phyloP scores from a whole-genome alignment of 139 green algal species.

The Chlamydomonas asymmetrica region DNA sequence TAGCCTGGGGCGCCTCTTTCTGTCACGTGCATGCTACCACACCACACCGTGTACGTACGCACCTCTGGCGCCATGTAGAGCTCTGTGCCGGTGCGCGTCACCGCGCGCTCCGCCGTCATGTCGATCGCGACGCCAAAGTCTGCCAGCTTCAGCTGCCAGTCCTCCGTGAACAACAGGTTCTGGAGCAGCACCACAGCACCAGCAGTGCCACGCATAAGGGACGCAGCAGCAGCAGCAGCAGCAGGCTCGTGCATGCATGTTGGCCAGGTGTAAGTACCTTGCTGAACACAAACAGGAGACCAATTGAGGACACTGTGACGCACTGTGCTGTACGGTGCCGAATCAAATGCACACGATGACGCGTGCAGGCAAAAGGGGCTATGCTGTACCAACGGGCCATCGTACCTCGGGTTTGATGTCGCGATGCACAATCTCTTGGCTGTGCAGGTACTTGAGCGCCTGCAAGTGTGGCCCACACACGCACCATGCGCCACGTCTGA shows the following conservation, averaged over 20 bases:
- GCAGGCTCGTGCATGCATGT: neutral
- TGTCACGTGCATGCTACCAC: too few relatives aligned
- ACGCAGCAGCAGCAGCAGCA: neutral
- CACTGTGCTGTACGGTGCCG: neutral
- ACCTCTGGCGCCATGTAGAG: slow-evolving; percentile 51
- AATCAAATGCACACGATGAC: neutral
- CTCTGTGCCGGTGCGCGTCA: slow-evolving; percentile 49
- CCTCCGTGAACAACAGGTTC: slow-evolving; percentile 21
- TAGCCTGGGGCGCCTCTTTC: too few relatives aligned
- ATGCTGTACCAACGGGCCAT: neutral
- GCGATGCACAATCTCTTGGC: neutral
- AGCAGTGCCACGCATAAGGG: neutral
- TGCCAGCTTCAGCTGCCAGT: slow-evolving; percentile 17
- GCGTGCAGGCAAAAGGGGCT: neutral
- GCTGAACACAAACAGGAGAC: neutral
- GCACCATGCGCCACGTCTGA: too few relatives aligned
- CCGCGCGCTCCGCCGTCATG: slow-evolving; percentile 43
- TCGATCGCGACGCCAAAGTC: slow-evolving; percentile 58
- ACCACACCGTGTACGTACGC: too few relatives aligned
- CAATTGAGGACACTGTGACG: neutral
- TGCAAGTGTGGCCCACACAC: too few relatives aligned
- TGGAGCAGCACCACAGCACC: neutral
- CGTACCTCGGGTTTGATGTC: slow-evolving; percentile 36
- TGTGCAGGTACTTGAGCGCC: slow-evolving; percentile 37
- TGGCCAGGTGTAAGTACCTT: neutral